Base-by-base conservation (phyloP, 2,329 filamentous ascomycete species). In the Clarireedia hainanense region DNA sequence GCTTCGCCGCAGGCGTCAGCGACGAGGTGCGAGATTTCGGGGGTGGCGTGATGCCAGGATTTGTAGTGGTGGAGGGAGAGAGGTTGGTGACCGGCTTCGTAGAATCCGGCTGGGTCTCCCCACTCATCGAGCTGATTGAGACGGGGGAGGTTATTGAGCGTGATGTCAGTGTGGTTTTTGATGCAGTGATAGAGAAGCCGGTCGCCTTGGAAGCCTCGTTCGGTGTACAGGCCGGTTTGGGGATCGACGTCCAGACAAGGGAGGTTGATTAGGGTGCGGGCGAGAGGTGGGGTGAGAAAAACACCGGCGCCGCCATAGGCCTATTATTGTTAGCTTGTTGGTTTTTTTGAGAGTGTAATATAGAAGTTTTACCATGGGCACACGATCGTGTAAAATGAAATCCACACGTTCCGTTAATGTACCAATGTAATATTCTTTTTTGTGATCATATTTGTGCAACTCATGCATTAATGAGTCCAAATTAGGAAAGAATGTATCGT, bases 401-500 rank as follows among this genome's bases (percentile, higher is more conserved):
- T 67, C 66, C n/a, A 61, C 58, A 2, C 66, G 61, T 40, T 69
- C 67, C 0, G 67, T 68, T 47, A 67, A 64, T 9, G 67, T 65
- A 15, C 67, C 67, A 9, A 69, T 68, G 37, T 68, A 68, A 45
- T 64, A 64, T 23, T 64, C 63, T 24, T 64, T 63, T 2, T 30
- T 51, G 7, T 62, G 63, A 46, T 67, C 58, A 56, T 66, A 66
- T 34, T 67, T 61, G 14, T 57, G 61, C n/a, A 77, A 67, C 9
- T 69, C 71, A 9, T 57, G 45, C 5, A 62, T 58, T 17, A 69
- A 61, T 45, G 62, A 54, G 39, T 57, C 50, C 7, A 68, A 60
- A 39, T 58, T 62, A 7, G 65, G 65, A 47, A 69, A 69, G 56
- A 69, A 69, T 7, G 67, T 69, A 53, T 69, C 67, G 51, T 69